phyloP scores from a whole-genome alignment of 2,329 filamentous ascomycete genomes.

The Grosmannia clavigera region DNA sequence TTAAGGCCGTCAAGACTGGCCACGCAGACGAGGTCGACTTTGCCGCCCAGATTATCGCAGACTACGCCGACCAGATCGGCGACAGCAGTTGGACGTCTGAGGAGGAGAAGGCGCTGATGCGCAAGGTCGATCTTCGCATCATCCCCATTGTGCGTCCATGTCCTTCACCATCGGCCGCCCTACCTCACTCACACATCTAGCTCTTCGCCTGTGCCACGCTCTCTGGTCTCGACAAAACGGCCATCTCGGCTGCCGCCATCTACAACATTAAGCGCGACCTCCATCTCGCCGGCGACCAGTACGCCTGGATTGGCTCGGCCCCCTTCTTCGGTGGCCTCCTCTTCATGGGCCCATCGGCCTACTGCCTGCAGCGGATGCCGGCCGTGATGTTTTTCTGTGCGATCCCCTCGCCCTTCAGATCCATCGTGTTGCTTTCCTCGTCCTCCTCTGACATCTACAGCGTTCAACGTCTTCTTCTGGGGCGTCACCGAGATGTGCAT shows the following conservation, averaged over 20 bases:
- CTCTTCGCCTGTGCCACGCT: conserved; percentile 7
- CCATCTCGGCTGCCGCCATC: conserved; percentile 16
- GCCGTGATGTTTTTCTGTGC: conserved; percentile 8
- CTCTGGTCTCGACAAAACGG: conserved; percentile 13
- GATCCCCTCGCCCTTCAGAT: too few species aligned
- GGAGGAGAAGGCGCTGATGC: conserved; percentile 10
- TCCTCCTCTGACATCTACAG: too few species aligned
- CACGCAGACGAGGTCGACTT: conserved; percentile 16
- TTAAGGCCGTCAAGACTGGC: conserved; percentile 12
- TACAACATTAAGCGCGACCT: conserved; percentile 15
- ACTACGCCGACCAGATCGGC: conserved; percentile 10
- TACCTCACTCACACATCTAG: neutral
- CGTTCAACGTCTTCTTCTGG: conserved; percentile 14
- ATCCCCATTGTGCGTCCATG: conserved; percentile 13
- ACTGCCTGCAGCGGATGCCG: conserved; percentile 13
- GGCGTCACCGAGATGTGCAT: conserved; percentile 12
- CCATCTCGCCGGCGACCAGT: conserved; percentile 15
- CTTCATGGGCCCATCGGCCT: conserved; percentile 14
- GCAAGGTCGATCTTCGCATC: conserved; percentile 11
- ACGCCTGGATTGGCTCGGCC: conserved; percentile 15
- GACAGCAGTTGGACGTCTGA: conserved; percentile 9
- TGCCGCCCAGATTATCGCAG: conserved; percentile 15
- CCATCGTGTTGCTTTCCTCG: too few species aligned
- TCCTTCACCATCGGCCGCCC: conserved; percentile 5
- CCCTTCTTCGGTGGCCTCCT: conserved; percentile 14